Evolutionary conservation across 2,329 filamentous ascomycete genomes (phyloP).

Genomic region (Albifimbria verrucaria): DNA sequence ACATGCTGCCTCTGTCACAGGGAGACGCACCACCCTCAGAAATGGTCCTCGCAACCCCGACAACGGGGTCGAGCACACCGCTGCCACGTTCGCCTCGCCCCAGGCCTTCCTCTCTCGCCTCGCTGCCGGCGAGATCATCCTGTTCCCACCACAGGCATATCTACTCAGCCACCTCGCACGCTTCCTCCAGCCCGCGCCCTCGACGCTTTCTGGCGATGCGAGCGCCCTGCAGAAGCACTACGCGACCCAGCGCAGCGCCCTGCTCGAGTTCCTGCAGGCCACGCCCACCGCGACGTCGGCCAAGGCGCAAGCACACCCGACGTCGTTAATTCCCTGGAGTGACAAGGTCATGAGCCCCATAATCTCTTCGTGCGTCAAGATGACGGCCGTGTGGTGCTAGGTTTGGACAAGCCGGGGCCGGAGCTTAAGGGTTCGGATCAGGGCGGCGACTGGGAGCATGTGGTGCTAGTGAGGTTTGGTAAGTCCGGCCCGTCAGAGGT

Average conservation of each 20-base stretch:
- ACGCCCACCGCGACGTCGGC: conserved; percentile 39
- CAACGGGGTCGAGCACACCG: conserved; percentile 63
- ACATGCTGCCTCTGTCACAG: conserved; percentile 64
- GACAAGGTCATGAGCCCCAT: conserved; percentile 61
- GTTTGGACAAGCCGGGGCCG: conserved; percentile 54
- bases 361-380: conserved; percentile 39
- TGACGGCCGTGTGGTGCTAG: conserved; percentile 50
- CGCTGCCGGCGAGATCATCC: conserved; percentile 63
- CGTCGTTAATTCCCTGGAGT: conserved; percentile 49
- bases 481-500: conserved; percentile 50
- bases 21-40: conserved; percentile 39
- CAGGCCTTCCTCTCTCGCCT: conserved; percentile 67
- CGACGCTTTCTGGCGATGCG: conserved; percentile 17
- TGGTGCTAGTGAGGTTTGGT: conserved; percentile 53
- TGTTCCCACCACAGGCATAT: conserved; percentile 89
- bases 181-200: conserved; percentile 41
- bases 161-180: conserved; percentile 58
- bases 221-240: conserved; percentile 30
- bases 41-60: conserved; percentile 69
- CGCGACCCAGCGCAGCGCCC: conserved; percentile 44
- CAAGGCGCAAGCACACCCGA: conserved; percentile 35
- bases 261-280: conserved; percentile 51
- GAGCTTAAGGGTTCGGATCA: conserved; percentile 47
- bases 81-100: conserved; percentile 73
- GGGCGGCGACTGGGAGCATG: conserved; percentile 56